Base-by-base conservation (phyloP, 2,329 filamentous ascomycete species). In the Stagonosporopsis chrysanthemi region DNA sequence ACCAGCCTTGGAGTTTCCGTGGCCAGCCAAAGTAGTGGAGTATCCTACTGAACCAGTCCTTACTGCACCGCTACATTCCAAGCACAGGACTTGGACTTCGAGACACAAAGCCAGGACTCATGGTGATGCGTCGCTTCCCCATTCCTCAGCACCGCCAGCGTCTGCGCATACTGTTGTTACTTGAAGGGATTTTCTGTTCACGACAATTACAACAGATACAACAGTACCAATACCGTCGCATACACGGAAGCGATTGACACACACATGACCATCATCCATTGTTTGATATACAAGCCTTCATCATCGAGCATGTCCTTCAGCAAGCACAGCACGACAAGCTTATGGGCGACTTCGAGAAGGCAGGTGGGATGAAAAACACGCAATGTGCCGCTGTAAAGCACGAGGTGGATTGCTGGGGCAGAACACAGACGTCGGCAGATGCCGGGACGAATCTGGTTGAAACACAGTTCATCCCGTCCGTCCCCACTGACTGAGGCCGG, bases 1-100 rank as follows among this genome's bases (percentile, higher is more conserved):
- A 6, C 7, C 36, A 15, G 26, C 23, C 4, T 6, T 44, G 2
- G 38, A 48, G 3, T 47, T 56, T 22, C 38, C 42, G 1, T 56
- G 54, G 47, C 54, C 54, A 6, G 47, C 26, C 17, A 56, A 43
- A 19, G 43, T 56, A 6, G 19, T 48, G 12, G 36, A 51, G 17
- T 12, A 12, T 15, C 23, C 12, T 2, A 28, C n/a, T 2, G 48
- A 56, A 6, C 42, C 36, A n/a, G 42, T 47, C 19, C 43, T 47
- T 14, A 43, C 48, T 3, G 42, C 54, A 24, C 47, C 35, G 6
- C 36, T 56, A 36, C 54, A 42, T 19, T 42, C 53, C 7, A 46
- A 47, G 29, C 53, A 52, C 19, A 36, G 36, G 42, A 56, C 29
- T 19, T 51, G 42, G 53, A 38, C 11, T 23, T 38, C 47, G 14